Evolutionary conservation across 106 monocot species (phyloP), one percentile per base, ranked within the genome.

Genomic region (Vanilla planifolia): DNA sequence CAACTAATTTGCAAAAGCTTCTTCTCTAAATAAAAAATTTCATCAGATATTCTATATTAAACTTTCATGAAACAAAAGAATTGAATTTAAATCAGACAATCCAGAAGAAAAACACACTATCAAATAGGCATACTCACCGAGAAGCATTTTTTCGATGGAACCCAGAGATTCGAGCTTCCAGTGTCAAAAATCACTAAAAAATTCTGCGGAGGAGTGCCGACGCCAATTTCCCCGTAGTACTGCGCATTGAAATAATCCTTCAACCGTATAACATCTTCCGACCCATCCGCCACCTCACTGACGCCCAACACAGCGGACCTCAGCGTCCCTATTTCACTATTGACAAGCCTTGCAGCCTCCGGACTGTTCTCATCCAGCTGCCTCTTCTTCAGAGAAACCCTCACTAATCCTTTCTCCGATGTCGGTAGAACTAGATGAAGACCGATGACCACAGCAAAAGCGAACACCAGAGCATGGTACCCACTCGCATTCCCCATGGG

Each of bases 171-270:
- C 6, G 93, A 80, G 67, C 93, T 93, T 1, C 93, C 93, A 1
- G 93, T 89, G 40, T 93, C 93, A 60, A 93, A 93, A 23, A 93
- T 82, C 21, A 85, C 88, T 0, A 79, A 82, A 59, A 93, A 93
- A 15, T 71, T 88, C 76, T 93, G 93, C 8, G 85, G 48, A 17
- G 93, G 77, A 17, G 82, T 50, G 15, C 93, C 83, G 26, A 93
- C 70, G 22, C 85, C 81, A 42, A 93, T 80, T 67, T 88, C 93
- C 24, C 88, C 93, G 43, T 71, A 93, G 69, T 93, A 93, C 71
- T 93, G 93, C 4, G 93, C 93, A 58, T 93, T 78, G 74, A 93
- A 59, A 63, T 93, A 93, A 66, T 93, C 89, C 68, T 85, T 88
- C 4, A 93, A 76, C 2, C 66, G 17, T 16, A 89, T 48, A 33